Percentiles rank a stretch among this genome's conserved stretches.
phyloP scores from a whole-genome alignment of 148 eudicot species.

The Dianthus caryophyllus region DNA sequence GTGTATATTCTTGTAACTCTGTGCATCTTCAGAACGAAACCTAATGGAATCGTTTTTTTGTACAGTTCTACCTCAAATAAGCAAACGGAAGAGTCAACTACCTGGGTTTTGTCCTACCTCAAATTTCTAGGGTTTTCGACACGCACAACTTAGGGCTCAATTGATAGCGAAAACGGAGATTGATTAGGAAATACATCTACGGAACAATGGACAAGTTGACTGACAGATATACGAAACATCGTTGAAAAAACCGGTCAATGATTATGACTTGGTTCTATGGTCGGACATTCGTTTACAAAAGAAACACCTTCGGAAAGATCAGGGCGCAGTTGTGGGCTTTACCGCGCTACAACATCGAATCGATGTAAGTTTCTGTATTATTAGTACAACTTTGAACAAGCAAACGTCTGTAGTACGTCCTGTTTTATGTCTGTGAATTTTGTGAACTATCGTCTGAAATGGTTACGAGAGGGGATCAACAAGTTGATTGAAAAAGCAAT shows the following conservation, averaged over 20 bases:
- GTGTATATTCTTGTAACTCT: too few species aligned
- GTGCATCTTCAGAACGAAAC: too few species aligned
- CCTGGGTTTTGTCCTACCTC: too few species aligned
- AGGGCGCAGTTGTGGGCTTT: slow-evolving; percentile 59
- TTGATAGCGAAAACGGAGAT: too few species aligned
- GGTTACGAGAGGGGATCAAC: slow-evolving; percentile 38
- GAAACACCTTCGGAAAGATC: slow-evolving; percentile 45
- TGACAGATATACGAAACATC: slow-evolving; percentile 48
- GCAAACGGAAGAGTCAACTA: too few species aligned
- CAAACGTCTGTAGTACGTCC: not conserved
- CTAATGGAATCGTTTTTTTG: too few species aligned
- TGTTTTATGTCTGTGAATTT: not conserved
- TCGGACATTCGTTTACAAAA: slow-evolving; percentile 41
- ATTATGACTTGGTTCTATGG: slow-evolving; percentile 40
- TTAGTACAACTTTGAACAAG: not conserved
- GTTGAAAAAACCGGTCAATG: slow-evolving; percentile 43
- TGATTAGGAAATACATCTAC: too few species aligned
- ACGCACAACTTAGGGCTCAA: too few species aligned
- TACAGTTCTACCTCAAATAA: too few species aligned
- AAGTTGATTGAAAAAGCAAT: slow-evolving; percentile 52
- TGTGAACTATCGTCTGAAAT: slow-evolving; percentile 32
- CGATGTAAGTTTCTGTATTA: slow-evolving; percentile 38
- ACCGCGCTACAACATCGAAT: slow-evolving; percentile 44
- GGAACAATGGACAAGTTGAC: slow-evolving; percentile 58
- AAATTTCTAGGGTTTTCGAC: too few species aligned